Evolutionary conservation across 2,329 filamentous ascomycete species (phyloP).

Genomic region (Hypoxylon sp.): DNA sequence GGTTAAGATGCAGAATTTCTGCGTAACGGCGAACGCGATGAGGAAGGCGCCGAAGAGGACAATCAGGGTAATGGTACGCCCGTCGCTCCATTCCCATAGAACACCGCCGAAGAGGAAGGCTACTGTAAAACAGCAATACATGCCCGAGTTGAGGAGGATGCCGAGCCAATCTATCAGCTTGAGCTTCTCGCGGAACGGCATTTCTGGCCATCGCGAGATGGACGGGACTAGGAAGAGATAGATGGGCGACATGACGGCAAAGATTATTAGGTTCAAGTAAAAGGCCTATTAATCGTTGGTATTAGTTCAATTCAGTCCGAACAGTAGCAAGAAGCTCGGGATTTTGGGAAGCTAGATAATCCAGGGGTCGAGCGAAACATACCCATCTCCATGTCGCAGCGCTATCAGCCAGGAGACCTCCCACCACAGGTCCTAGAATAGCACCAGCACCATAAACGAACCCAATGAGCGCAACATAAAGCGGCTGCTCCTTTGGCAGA

Average conservation of each 20-base stretch:
- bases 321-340: background rate
- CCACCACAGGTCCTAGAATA: constrained; percentile 61
- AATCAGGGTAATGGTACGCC: constrained; percentile 63
- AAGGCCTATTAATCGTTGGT: constrained; percentile 49
- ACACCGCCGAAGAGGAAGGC: constrained; percentile 64
- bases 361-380: background rate
- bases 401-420: constrained; percentile 62
- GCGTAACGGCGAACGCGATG: constrained; percentile 61
- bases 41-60: constrained; percentile 61
- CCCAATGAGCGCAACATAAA: constrained; percentile 49
- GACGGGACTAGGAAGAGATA: constrained; percentile 54
- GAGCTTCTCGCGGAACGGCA: constrained; percentile 54
- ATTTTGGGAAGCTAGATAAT: too few species aligned
- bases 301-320: background rate
- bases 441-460: constrained; percentile 57
- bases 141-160: constrained; percentile 59
- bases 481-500: constrained; percentile 44
- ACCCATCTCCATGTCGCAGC: constrained; percentile 62
- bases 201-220: constrained; percentile 51
- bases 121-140: constrained; percentile 51
- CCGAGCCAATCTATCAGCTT: constrained; percentile 63
- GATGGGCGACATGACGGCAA: constrained; percentile 56
- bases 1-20: constrained; percentile 61
- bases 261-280: constrained; percentile 71
- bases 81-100: constrained; percentile 64